A percentile compares a stretch with the other conserved stretches of the same genome.
Conservation (phyloP, 805 yeast species). For the Lachancea meyersii region DNA sequence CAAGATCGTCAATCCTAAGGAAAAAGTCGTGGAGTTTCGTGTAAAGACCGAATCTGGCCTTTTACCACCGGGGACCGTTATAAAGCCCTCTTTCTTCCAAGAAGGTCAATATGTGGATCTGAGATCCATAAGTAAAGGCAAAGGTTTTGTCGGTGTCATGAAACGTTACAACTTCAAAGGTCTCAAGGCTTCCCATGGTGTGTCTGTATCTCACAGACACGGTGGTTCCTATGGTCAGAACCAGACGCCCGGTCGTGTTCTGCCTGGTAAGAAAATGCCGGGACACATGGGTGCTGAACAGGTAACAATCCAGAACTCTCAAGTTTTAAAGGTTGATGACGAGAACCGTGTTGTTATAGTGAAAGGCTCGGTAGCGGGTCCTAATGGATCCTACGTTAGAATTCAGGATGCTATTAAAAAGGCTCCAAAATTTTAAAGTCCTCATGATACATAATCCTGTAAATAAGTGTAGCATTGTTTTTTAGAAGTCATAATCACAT, state of each 20-base stretch:
- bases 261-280: conserved; percentile 97
- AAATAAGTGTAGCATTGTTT: conserved; percentile 1
- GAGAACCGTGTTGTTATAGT: conserved; percentile 75
- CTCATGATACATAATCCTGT: neutral
- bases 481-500: too few species aligned
- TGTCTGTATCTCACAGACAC: conserved; percentile 83
- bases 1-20: conserved; percentile 82
- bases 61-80: conserved; percentile 67
- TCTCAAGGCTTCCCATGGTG: conserved; percentile 92
- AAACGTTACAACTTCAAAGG: conserved; percentile 88
- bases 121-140: conserved; percentile 77
- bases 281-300: conserved; percentile 86
- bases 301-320: conserved; percentile 68
- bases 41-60: conserved; percentile 61
- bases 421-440: conserved; percentile 9
- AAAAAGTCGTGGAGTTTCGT: conserved; percentile 68
- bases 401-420: conserved; percentile 72
- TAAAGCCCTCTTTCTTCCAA: conserved; percentile 78
- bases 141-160: conserved; percentile 98
- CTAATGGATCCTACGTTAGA: conserved; percentile 66
- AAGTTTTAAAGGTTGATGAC: conserved; percentile 73
- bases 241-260: conserved; percentile 91
- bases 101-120: conserved; percentile 81
- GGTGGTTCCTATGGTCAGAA: conserved; percentile 97
- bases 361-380: conserved; percentile 89